Conservation (phyloP, 2,329 filamentous ascomycete genomes). For the Fusarium mexicanum region DNA sequence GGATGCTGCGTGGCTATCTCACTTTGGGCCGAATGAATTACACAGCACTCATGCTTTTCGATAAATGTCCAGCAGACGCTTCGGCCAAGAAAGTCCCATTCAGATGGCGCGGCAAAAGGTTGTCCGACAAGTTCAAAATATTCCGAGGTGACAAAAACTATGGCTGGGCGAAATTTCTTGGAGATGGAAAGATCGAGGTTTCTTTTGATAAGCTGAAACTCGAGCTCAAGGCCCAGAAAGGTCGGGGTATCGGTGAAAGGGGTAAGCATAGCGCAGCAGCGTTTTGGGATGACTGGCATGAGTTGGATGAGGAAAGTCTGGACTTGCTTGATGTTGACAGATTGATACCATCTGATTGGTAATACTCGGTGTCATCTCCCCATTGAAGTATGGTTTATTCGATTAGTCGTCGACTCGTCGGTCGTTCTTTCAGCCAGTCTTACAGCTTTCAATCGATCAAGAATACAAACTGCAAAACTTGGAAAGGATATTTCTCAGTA, state of each 20-base stretch:
- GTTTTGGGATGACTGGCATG: slow-evolving; percentile 2
- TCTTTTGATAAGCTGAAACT: neutral
- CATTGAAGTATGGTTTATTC: neutral
- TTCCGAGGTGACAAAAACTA: neutral
- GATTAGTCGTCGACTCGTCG: neutral
- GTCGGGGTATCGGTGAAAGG: neutral
- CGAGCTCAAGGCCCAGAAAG: neutral
- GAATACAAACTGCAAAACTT: neutral
- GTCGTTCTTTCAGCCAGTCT: neutral
- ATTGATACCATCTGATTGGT: neutral
- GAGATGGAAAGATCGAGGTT: neutral
- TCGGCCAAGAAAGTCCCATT: neutral
- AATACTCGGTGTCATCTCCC: neutral
- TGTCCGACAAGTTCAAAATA: accelerated
- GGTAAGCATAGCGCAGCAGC: accelerated
- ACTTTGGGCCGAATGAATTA: neutral
- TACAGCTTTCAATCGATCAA: neutral
- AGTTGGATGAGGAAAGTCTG: neutral
- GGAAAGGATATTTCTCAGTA: neutral
- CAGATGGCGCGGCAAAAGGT: neutral
- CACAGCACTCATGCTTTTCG: neutral
- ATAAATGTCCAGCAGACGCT: neutral
- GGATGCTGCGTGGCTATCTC: neutral
- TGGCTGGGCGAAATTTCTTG: neutral
- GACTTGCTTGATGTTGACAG: neutral